phyloP scores from a whole-genome alignment of 139 green algal genomes.

The Volvox africanus region DNA sequence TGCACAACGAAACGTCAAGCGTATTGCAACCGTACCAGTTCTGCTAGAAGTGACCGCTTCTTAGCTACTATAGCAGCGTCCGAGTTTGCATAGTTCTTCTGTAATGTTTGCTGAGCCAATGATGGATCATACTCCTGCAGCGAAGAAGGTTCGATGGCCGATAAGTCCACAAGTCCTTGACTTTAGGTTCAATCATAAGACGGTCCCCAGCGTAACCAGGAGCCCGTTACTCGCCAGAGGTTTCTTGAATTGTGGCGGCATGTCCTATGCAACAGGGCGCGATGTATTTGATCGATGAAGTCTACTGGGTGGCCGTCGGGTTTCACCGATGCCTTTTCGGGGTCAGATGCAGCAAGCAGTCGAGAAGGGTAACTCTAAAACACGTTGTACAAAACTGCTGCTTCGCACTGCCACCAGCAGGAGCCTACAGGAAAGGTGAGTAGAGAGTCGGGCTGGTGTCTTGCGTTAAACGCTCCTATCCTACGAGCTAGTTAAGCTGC shows the following conservation, averaged over 20 bases:
- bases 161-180: not conserved
- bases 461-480: too few relatives aligned
- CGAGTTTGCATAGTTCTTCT: slow-evolving; percentile 3
- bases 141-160: not conserved
- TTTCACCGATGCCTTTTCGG: not conserved
- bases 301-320: not conserved
- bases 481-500: too few relatives aligned
- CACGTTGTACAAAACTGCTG: too few relatives aligned
- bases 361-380: too few relatives aligned
- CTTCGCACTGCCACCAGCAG: too few relatives aligned
- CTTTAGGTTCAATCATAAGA: not conserved
- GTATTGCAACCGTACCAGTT: slow-evolving; percentile 34
- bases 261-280: not conserved
- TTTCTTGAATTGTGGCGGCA: slow-evolving; percentile 54
- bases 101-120: slow-evolving; percentile 49
- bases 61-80: slow-evolving; percentile 12
- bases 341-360: too few relatives aligned
- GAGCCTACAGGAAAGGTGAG: too few relatives aligned
- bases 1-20: not conserved
- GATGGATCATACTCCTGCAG: slow-evolving; percentile 52
- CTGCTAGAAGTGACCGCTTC: slow-evolving; percentile 27
- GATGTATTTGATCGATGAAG: not conserved
- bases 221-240: not conserved
- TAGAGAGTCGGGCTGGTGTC: too few relatives aligned
- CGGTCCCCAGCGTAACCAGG: not conserved